phyloP scores from a whole-genome alignment of 1,139 yeast species.

The Arxiozyma telluris region DNA sequence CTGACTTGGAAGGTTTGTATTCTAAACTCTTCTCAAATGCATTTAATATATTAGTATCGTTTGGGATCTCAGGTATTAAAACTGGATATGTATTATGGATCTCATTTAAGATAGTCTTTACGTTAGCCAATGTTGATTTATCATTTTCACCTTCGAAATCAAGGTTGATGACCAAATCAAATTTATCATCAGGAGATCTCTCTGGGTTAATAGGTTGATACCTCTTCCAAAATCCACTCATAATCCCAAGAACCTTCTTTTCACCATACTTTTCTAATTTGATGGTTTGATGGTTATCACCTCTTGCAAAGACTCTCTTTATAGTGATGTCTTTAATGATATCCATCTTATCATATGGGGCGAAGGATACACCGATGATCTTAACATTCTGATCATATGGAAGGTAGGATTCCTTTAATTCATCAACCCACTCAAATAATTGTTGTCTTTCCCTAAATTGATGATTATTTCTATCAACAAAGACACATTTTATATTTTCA shows the following conservation, averaged over 20 bases:
- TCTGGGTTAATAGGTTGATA: slow-evolving; percentile 49
- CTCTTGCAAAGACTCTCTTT: slow-evolving; percentile 55
- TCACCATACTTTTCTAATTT: slow-evolving; percentile 42
- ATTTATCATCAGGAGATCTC: slow-evolving; percentile 52
- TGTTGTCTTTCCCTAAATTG: slow-evolving; percentile 59
- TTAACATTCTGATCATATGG: slow-evolving; percentile 35
- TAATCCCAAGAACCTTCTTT: slow-evolving; percentile 46
- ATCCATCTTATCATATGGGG: slow-evolving; percentile 30
- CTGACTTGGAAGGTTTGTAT: slow-evolving; percentile 41
- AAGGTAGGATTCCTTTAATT: slow-evolving; percentile 34
- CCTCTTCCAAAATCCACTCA: slow-evolving; percentile 64
- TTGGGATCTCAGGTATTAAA: slow-evolving; percentile 39
- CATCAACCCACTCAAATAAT: slow-evolving; percentile 47
- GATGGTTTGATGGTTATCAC: slow-evolving; percentile 87
- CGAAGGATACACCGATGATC: slow-evolving; percentile 62
- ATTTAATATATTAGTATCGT: slow-evolving; percentile 32
- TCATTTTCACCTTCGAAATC: slow-evolving; percentile 33
- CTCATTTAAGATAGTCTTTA: slow-evolving; percentile 36
- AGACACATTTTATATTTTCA: slow-evolving; percentile 40
- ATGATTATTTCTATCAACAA: slow-evolving; percentile 81
- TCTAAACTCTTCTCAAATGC: slow-evolving; percentile 44
- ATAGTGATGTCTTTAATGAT: slow-evolving; percentile 39
- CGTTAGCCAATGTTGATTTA: slow-evolving; percentile 45
- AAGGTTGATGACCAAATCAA: slow-evolving; percentile 57
- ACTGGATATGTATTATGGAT: slow-evolving; percentile 41